Evolutionary conservation across 495 filamentous ascomycete genomes (phyloP), one percentile per base, ranked within the genome.

Genomic region (Daldinia loculata): DNA sequence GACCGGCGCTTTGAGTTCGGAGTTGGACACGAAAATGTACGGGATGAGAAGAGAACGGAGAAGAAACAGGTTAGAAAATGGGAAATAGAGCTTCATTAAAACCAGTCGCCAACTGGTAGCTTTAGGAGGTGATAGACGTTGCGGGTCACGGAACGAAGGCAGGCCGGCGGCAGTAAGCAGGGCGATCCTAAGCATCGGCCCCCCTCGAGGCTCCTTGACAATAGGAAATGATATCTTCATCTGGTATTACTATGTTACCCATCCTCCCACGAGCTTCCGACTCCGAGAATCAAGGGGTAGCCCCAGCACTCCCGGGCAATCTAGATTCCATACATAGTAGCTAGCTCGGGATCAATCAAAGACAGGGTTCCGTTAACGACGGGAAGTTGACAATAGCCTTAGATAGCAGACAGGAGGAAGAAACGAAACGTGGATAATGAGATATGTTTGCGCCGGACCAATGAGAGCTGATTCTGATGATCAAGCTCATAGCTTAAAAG

Each of bases 1-100:
- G 82, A 86, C 84, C 84, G 83, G 84, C 80, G 85, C 84, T 87
- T 85, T 77, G 61, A 68, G 66, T 77, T 69, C 70, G 67, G 74
- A 77, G 79, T 75, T 71, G 78, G 78, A 80, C 77, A 80, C 75
- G 75, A 75, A 74, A 70, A 32, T 74, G 62, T 67, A 74, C 64
- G 70, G 71, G 69, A 75, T 78, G 72, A 69, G 78, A 65, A 63
- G 36, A 69, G 63, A 76, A 73, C 68, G 67, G 67, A 70, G 67
- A 68, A 56, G 68, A 67, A 66, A 51, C 32, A 59, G 67, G 64
- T 62, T 45, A 71, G 61, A 74, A 56, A 52, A 67, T 69, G 80
- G 80, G 80, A 82, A 80, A 80, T 77, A 70, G 57, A 41, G 63
- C 66, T 62, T 67, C 74, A 76, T 76, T 74, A 76, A 76, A 75